Conservation (phyloP, 345 rosid species). For the Eucalyptus tenuipes region DNA sequence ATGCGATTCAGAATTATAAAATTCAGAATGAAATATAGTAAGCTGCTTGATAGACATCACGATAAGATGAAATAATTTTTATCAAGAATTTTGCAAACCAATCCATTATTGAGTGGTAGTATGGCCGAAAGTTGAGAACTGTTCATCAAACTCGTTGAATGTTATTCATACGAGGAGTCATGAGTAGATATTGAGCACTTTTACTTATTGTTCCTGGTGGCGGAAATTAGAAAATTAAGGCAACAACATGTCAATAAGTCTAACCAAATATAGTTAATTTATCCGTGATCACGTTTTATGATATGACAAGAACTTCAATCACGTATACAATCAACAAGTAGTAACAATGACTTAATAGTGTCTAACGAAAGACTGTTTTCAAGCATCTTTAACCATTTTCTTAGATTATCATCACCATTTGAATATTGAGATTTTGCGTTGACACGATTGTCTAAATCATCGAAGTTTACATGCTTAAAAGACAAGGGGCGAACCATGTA, state of each 20-base stretch:
- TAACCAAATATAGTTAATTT: not conserved
- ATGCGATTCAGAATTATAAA: not conserved
- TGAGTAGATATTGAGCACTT: not conserved
- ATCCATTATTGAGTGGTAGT: not conserved
- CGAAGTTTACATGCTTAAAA: not conserved
- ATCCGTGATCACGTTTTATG: fast-evolving
- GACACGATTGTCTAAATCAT: not conserved
- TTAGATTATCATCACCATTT: not conserved
- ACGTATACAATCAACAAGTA: not conserved
- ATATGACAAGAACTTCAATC: not conserved
- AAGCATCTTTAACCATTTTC: not conserved
- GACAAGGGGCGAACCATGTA: not conserved
- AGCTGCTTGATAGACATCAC: not conserved
- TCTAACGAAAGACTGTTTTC: not conserved
- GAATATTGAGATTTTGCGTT: not conserved
- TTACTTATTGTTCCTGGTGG: not conserved
- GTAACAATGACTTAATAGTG: not conserved
- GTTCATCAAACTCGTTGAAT: not conserved
- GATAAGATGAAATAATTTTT: not conserved
- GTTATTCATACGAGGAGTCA: not conserved
- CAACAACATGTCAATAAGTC: fast-evolving
- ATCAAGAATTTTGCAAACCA: not conserved
- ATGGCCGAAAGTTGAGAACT: not conserved
- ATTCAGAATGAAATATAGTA: not conserved
- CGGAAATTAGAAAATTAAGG: not conserved